Conservation (phyloP, 768 basidiomycete genomes). For the Lentinus brumalis region DNA sequence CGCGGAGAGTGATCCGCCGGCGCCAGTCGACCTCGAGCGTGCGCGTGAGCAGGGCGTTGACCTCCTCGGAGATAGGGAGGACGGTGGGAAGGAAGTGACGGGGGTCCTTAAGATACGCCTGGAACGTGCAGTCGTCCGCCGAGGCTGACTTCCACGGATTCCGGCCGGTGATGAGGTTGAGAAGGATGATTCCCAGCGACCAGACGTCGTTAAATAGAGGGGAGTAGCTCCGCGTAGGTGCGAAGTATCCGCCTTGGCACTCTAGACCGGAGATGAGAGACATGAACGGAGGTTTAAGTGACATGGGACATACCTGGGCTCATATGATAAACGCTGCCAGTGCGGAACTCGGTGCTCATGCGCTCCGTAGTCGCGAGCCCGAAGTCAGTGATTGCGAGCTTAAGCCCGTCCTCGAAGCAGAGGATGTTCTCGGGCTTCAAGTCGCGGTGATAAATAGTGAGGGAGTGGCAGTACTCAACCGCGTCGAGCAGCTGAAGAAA, state of each 20-base stretch:
- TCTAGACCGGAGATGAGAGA: conserved; percentile 51
- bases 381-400: conserved; percentile 91
- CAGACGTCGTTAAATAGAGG: conserved; percentile 92
- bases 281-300: background rate
- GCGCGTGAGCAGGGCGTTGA: conserved; percentile 35
- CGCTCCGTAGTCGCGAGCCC: conserved; percentile 90
- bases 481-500: conserved; percentile 94
- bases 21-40: conserved; percentile 39
- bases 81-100: conserved; percentile 72
- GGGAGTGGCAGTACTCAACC: conserved; percentile 88
- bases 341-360: conserved; percentile 85
- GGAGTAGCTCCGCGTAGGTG: conserved; percentile 70
- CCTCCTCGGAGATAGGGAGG: conserved; percentile 40
- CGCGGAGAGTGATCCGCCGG: conserved; percentile 36
- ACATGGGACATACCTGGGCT: conserved; percentile 70
- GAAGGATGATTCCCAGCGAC: conserved; percentile 94
- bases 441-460: conserved; percentile 95
- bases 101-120: conserved; percentile 80
- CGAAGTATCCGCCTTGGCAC: conserved; percentile 79
- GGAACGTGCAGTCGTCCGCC: conserved; percentile 82
- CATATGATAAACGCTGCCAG: conserved; percentile 99
- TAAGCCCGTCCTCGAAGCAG: conserved; percentile 75
- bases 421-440: conserved; percentile 96
- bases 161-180: conserved; percentile 92
- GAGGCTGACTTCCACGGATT: conserved; percentile 96